Evolutionary conservation across 345 rosid genomes (phyloP).

Genomic region (Brassica carinata): DNA sequence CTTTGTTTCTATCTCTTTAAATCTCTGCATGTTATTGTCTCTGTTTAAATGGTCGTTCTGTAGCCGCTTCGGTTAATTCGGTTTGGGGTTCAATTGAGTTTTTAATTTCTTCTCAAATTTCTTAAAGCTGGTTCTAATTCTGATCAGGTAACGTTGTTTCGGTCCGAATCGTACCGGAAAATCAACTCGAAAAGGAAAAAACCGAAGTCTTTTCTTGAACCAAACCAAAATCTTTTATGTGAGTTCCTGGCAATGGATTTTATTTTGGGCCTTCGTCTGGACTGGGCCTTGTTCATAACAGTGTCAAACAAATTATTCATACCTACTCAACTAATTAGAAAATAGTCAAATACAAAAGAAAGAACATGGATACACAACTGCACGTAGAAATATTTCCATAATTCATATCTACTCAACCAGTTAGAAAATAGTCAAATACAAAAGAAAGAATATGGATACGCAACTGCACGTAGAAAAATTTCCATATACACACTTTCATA

Average conservation of each 20-base stretch:
- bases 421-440: background rate
- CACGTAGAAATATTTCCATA: background rate
- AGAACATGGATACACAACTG: constrained; percentile 20
- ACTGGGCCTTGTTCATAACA: background rate
- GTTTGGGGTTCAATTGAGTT: constrained; percentile 11
- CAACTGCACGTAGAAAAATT: background rate
- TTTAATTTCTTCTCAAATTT: background rate
- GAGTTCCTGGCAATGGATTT: background rate
- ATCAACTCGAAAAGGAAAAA: background rate
- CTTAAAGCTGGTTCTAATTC: background rate
- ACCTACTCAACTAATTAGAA: background rate
- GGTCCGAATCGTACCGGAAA: background rate
- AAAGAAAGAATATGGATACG: constrained; percentile 6
- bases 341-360: background rate
- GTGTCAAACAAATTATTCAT: background rate
- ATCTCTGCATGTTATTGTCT: constrained; percentile 37
- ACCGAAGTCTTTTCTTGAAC: background rate
- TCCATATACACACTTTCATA: background rate
- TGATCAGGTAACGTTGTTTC: background rate
- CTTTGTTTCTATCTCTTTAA: constrained; percentile 22
- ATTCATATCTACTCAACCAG: background rate
- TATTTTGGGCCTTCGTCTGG: background rate
- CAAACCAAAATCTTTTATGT: background rate
- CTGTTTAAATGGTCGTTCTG: constrained; percentile 2
- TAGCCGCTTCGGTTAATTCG: constrained; percentile 8